Evolutionary conservation across 2,329 filamentous ascomycete species (phyloP), one percentile per base, ranked within the genome.

Genomic region (Triangularia setosa): DNA sequence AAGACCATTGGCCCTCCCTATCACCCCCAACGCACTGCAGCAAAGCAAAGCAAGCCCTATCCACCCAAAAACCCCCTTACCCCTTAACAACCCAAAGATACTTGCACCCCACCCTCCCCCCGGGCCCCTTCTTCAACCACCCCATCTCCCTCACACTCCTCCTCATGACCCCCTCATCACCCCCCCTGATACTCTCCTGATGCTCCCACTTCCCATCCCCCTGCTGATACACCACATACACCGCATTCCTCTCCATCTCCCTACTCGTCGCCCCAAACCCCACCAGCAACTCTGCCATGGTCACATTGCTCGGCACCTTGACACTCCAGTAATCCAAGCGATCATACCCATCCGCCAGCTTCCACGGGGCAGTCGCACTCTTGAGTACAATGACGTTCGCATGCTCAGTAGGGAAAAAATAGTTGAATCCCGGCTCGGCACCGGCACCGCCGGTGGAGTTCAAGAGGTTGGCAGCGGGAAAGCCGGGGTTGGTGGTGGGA

Each of bases 381-480:
- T 81, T 81, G 73, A 89, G 80, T 2, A 89, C 78, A 69, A 88
- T 84, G 6, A 88, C 76, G 67, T 85, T 87, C 28, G 84, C 85
- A 72, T 88, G 84, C 67, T 84, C 79, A 0, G 76, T 70, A 0
- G 84, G 81, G 74, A 87, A 88, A 71, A 87, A 82, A 74, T 87
- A 86, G 75, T 86, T 85, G 76, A 87, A 89, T 1, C 85, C 87
- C 0, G 83, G 84, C 69, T 88, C 86, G 65, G 83, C 83, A 48
- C 85, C 84, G 1, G 82, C 78, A 23, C 84, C 84, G 54, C 86
- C 84, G 0, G 83, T 83, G 0, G 81, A 79, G 74, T 88, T 87
- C 56, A 79, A 79, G 75, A 88, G 76, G 67, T 85, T 82, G 27
- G 81, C 78, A 0, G 83, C 83, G 0, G 84, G 83, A 65, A 83